A percentile compares a stretch with the other conserved stretches of the same genome.
Conservation (phyloP, 2,329 filamentous ascomycete genomes). For the Cryphonectria naterciae region DNA sequence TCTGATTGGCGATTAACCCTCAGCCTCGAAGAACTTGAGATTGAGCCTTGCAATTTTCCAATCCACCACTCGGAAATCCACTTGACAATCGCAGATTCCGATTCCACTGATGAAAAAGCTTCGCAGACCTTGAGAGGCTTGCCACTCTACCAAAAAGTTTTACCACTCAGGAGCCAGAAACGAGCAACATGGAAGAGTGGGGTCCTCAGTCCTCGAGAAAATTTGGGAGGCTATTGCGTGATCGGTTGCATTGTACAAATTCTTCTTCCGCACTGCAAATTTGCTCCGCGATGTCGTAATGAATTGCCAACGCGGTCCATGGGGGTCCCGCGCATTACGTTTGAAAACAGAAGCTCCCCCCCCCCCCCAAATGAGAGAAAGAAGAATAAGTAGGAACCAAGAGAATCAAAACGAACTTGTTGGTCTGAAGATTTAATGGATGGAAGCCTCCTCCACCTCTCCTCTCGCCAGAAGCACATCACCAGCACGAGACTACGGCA, state of each 20-base stretch:
- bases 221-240: not conserved
- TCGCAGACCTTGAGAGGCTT: not conserved
- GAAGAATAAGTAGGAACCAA: not conserved
- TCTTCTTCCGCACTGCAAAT: not conserved
- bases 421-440: not conserved
- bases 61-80: not conserved
- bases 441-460: not conserved
- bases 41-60: not conserved
- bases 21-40: too few relatives aligned
- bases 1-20: not conserved
- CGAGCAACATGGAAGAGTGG: not conserved
- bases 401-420: not conserved
- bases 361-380: not conserved
- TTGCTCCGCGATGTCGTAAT: slow-evolving; percentile 1
- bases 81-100: not conserved
- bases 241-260: slow-evolving; percentile 1
- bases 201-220: not conserved
- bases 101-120: not conserved
- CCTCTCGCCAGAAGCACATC: not conserved
- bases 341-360: not conserved
- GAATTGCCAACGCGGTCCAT: not conserved
- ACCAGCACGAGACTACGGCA: slow-evolving; percentile 6
- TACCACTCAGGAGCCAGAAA: not conserved
- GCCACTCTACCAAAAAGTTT: not conserved
- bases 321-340: not conserved